phyloP scores from a whole-genome alignment of 148 eudicot genomes.

The Fagopyrum esculentum region DNA sequence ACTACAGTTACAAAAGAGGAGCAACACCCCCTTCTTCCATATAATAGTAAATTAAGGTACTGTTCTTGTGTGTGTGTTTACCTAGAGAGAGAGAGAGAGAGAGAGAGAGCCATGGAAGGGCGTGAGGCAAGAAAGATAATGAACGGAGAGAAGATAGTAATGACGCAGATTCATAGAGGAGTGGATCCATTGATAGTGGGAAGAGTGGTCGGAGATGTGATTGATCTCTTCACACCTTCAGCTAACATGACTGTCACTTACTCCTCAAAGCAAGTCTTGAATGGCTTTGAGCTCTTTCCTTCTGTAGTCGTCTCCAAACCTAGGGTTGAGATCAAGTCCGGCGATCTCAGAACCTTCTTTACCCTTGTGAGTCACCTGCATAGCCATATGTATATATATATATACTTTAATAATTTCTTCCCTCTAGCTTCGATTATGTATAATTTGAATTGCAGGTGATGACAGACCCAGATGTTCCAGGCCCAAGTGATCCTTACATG shows the following conservation, averaged over 20 bases:
- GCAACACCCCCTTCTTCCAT: not conserved
- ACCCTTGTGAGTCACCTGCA: slow-evolving; percentile 18
- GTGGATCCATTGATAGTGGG: slow-evolving; percentile 12
- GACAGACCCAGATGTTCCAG: slow-evolving; percentile 40
- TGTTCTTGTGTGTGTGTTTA: too few relatives aligned
- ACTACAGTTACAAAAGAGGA: not conserved
- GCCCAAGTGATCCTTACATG: slow-evolving; percentile 37
- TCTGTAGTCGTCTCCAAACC: slow-evolving; percentile 40
- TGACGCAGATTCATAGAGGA: too few relatives aligned
- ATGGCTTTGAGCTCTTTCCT: slow-evolving; percentile 53
- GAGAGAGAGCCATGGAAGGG: not conserved
- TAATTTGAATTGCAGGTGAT: not conserved
- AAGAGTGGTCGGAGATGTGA: slow-evolving; percentile 11
- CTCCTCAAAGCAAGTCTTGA: slow-evolving; percentile 40
- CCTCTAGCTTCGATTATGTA: not conserved
- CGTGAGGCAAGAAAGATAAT: not conserved
- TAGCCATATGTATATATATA: slow-evolving; percentile 20
- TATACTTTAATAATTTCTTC: not conserved
- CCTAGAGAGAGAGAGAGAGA: too few relatives aligned
- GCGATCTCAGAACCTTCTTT: slow-evolving; percentile 55
- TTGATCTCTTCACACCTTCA: slow-evolving; percentile 30
- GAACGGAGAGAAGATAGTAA: too few relatives aligned
- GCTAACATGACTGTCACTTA: slow-evolving; percentile 41
- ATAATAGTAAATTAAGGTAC: too few relatives aligned
- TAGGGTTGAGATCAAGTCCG: slow-evolving; percentile 52